Evolutionary conservation across 805 yeast genomes (phyloP), one percentile per base, ranked within the genome.

Genomic region (Nakazawaea ernobii): DNA sequence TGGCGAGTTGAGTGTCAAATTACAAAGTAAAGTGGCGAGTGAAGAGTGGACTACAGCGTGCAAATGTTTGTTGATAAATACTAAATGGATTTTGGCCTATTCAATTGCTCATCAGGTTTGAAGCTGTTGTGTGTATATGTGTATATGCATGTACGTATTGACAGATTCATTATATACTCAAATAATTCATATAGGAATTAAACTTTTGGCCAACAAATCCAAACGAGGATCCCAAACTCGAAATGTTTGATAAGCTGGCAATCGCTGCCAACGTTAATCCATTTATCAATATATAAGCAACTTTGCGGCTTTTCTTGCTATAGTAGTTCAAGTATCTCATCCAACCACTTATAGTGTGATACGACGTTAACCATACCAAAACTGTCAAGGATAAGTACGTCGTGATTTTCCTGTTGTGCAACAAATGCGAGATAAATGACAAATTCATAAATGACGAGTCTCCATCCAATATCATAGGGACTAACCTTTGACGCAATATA

Each of bases 11-110:
- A 79, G 86, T 43, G 83, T 92, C n/a, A 70, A 82, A 41, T 74
- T 88, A 1, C 78, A 86, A 1, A 75, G 86, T 2, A 70, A 74
- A 49, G 66, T 74, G 3, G 77, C 84, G 0, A 84, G 83, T 59
- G 79, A 80, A 39, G 88, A 85, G 52, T 91, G 98, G 98, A 88
- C 97, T 0, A 78, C 84, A 26, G 92, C 95, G 1, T 90, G 96
- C 65, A 84, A 86, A 56, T 86, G 81, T 58, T 68, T 92, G 10
- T 66, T 91, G 42, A 86, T 94, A 0, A 80, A 92, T 57, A 72
- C 80, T 29, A 89, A 88, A 59, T 92, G 96, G 96, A 73, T 92
- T 7, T 66, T 91, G 47, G 84, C 91, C 4, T 89, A 82, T 59
- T 79, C 88, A 2, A 74, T 83, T 50, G 71, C 66, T 7, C 65